phyloP scores from a whole-genome alignment of 805 yeast genomes.

The Schwanniomyces pseudopolymorphus region DNA sequence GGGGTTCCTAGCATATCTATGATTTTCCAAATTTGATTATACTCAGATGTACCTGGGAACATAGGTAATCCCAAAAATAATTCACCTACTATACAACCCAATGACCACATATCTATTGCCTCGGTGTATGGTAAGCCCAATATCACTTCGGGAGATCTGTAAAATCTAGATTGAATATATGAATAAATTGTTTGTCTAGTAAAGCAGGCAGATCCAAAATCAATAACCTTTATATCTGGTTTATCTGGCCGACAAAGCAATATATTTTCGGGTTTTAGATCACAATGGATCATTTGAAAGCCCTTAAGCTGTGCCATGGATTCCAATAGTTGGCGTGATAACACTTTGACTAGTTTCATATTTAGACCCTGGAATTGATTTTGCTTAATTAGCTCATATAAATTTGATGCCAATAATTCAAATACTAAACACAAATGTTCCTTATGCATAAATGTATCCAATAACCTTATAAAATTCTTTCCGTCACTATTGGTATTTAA shows the following conservation, averaged over 20 bases:
- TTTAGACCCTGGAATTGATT: constrained; percentile 90
- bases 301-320: constrained; percentile 78
- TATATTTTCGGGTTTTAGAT: constrained; percentile 94
- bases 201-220: constrained; percentile 94
- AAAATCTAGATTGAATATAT: constrained; percentile 88
- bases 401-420: constrained; percentile 82
- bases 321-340: constrained; percentile 79
- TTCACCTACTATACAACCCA: constrained; percentile 92
- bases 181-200: constrained; percentile 87
- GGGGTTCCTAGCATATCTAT: constrained; percentile 82
- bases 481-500: constrained; percentile 65
- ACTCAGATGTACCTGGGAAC: constrained; percentile 94
- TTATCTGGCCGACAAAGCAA: constrained; percentile 74
- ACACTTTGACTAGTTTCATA: constrained; percentile 72
- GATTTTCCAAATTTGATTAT: constrained; percentile 82
- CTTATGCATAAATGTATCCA: constrained; percentile 88
- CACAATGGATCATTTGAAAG: constrained; percentile 89
- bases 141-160: constrained; percentile 92
- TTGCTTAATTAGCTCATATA: constrained; percentile 88
- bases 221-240: constrained; percentile 88
- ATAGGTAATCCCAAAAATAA: constrained; percentile 87
- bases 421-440: constrained; percentile 92
- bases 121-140: constrained; percentile 90
- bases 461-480: constrained; percentile 72
- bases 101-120: constrained; percentile 96